These are phyloP conservation scores for Coccomyxa sp. DNA, from an alignment of 139 green algal genomes.

Conservation along the genomic window DNA sequence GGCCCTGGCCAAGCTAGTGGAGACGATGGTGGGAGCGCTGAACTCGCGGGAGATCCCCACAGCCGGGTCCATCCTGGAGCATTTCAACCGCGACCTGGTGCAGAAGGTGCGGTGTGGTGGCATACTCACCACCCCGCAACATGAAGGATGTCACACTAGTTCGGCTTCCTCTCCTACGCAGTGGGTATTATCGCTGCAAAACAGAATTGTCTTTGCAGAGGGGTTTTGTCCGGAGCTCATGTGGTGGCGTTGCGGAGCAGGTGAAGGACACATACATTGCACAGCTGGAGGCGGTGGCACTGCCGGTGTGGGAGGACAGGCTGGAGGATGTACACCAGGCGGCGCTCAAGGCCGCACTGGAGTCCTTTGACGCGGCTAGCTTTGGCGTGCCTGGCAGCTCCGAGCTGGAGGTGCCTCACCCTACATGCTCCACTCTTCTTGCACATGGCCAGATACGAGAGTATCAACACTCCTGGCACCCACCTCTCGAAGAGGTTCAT, in stretches of 20 bases:
- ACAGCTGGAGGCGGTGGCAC: conserved; percentile 24
- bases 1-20: conserved; percentile 43
- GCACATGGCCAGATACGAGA: too few relatives aligned
- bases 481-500: neutral
- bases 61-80: conserved; percentile 61
- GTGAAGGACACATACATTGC: neutral
- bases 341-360: conserved; percentile 8
- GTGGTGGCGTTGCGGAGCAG: neutral
- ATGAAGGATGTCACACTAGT: neutral
- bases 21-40: conserved; percentile 53
- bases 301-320: conserved; percentile 45
- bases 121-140: conserved; percentile 4
- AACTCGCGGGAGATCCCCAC: conserved; percentile 72
- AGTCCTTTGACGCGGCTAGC: conserved; percentile 41
- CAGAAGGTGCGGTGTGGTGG: conserved; percentile 11
- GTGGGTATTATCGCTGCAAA: too few relatives aligned
- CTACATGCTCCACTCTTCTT: neutral
- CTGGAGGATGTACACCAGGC: conserved; percentile 26
- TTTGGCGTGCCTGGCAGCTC: conserved; percentile 35
- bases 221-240: too few relatives aligned
- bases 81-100: conserved; percentile 67
- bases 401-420: neutral
- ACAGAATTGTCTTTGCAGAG: too few relatives aligned
- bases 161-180: neutral
- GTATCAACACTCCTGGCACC: neutral